These are phyloP conservation scores for Phytophthora citricola DNA, from an alignment of 352 stramenopile species.

Conservation along the genomic window DNA sequence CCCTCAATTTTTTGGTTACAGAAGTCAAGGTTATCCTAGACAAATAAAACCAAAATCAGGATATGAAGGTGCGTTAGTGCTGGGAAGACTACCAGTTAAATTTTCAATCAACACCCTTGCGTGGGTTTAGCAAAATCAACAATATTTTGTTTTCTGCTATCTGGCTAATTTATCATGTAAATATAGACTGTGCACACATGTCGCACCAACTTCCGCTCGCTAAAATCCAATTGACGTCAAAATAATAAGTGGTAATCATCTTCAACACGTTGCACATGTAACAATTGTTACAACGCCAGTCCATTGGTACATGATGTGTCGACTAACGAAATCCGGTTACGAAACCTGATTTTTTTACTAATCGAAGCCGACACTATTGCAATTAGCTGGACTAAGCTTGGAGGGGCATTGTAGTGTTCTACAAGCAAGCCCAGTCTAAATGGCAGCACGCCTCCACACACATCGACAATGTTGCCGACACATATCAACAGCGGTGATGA, in stretches of 20 bases:
- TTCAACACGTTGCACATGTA: background rate
- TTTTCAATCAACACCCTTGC: background rate
- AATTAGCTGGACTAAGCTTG: too few species aligned
- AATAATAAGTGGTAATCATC: background rate
- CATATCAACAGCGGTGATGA: too few species aligned
- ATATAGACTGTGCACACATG: background rate
- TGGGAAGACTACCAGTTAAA: slow-evolving; percentile 1
- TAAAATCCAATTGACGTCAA: background rate
- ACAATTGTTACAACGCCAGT: background rate
- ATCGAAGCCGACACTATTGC: too few species aligned
- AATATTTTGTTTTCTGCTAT: background rate
- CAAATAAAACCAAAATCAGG: background rate
- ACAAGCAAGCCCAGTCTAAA: too few species aligned
- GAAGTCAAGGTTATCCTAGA: background rate
- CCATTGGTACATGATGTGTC: background rate
- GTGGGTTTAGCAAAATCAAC: background rate
- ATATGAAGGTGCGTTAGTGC: background rate
- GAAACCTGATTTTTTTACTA: background rate
- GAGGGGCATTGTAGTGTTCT: too few species aligned
- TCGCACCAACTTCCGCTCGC: background rate
- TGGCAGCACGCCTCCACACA: too few species aligned
- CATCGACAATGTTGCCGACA: too few species aligned
- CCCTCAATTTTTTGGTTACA: background rate
- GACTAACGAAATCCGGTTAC: background rate
- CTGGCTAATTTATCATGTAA: background rate